Evolutionary conservation across 2,329 filamentous ascomycete genomes (phyloP).

Genomic region (Botrytis aclada): DNA sequence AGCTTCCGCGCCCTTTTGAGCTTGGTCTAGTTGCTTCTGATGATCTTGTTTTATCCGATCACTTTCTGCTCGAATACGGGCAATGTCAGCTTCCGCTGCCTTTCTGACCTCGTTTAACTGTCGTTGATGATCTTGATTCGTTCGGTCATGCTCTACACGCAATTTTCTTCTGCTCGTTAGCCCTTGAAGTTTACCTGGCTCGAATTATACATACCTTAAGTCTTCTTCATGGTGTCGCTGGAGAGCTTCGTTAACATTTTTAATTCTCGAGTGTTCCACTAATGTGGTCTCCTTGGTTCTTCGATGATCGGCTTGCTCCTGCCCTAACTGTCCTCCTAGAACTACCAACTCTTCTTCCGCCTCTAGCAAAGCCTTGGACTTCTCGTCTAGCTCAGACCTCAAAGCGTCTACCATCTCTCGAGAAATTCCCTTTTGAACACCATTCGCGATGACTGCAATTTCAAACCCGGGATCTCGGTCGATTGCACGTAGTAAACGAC

Average conservation of each 20-base stretch:
- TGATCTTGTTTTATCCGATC: conserved; percentile 31
- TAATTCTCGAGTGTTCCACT: conserved; percentile 49
- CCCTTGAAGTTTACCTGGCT: not conserved
- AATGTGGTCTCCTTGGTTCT: conserved; percentile 58
- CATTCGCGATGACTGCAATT: conserved; percentile 74
- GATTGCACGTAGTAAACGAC: conserved; percentile 76
- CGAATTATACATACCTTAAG: conserved; percentile 45
- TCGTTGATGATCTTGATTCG: conserved; percentile 39
- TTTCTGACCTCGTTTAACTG: conserved; percentile 48
- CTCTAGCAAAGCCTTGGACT: conserved; percentile 52
- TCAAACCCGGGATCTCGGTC: conserved; percentile 89
- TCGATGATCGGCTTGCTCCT: conserved; percentile 71
- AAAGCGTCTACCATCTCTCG: conserved; percentile 86
- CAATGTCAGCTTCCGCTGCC: conserved; percentile 47
- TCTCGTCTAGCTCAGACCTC: conserved; percentile 72
- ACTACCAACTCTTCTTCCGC: conserved; percentile 46
- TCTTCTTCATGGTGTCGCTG: conserved; percentile 69
- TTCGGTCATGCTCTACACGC: conserved; percentile 36
- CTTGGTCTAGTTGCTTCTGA: conserved; percentile 46
- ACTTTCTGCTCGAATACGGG: conserved; percentile 44
- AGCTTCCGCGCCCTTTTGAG: conserved; percentile 47
- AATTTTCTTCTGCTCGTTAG: conserved; percentile 35
- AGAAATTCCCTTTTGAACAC: conserved; percentile 86
- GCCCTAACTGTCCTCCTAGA: conserved; percentile 57
- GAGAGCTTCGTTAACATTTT: conserved; percentile 62